Evolutionary conservation across 768 basidiomycete genomes (phyloP).

Genomic region (Leccinum rimulosum): DNA sequence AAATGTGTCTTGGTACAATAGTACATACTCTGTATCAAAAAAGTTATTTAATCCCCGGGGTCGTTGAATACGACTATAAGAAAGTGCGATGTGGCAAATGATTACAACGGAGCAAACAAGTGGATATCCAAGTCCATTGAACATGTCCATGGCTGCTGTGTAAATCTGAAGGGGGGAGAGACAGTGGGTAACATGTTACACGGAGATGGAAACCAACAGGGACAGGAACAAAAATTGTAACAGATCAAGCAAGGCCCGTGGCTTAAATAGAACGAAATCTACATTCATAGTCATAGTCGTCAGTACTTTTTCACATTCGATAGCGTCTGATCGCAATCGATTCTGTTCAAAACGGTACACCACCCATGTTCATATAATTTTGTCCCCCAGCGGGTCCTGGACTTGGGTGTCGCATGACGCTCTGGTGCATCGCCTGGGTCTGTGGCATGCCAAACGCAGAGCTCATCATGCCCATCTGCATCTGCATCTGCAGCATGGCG

Average conservation of each 20-base stretch:
- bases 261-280: constrained; percentile 27
- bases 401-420: constrained; percentile 80
- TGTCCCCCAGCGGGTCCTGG: constrained; percentile 52
- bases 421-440: constrained; percentile 79
- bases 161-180: constrained; percentile 23
- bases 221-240: constrained; percentile 14
- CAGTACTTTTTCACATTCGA: constrained; percentile 9
- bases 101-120: constrained; percentile 52
- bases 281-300: constrained; percentile 18
- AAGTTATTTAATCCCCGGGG: background rate
- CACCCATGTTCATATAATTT: constrained; percentile 44
- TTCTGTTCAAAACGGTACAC: constrained; percentile 29
- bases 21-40: background rate
- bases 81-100: constrained; percentile 24
- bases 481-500: constrained; percentile 44
- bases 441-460: constrained; percentile 52
- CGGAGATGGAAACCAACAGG: constrained; percentile 16
- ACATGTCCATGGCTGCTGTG: constrained; percentile 37
- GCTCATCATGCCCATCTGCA: constrained; percentile 47
- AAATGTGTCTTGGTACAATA: background rate
- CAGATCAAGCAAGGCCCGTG: constrained; percentile 15
- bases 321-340: constrained; percentile 9
- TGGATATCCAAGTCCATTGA: constrained; percentile 57
- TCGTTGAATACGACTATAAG: constrained; percentile 13
- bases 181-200: constrained; percentile 32